A percentile compares a stretch with the other conserved stretches of the same genome.
phyloP scores from a whole-genome alignment of 2,329 filamentous ascomycete species.

The Aspergillus costaricaensis region DNA sequence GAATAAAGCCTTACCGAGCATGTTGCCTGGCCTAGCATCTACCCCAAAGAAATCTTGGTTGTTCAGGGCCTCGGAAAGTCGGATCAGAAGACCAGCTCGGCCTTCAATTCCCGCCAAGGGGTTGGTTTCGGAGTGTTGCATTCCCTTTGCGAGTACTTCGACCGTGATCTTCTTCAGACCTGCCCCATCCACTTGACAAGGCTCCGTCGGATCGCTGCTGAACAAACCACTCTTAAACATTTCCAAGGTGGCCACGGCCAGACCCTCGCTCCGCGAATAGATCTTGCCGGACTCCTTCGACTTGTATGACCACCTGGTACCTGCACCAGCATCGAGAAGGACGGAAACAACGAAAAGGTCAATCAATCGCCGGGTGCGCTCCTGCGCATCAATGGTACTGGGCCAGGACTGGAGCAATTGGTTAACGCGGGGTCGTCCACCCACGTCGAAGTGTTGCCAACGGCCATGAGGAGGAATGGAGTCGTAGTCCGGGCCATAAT shows the following conservation, averaged over 20 bases:
- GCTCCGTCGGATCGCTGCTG: slow-evolving; percentile 77
- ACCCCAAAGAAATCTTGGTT: slow-evolving; percentile 82
- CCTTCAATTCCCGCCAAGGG: slow-evolving; percentile 83
- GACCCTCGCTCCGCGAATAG: slow-evolving; percentile 83
- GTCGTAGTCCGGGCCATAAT: slow-evolving; percentile 68
- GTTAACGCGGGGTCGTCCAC: slow-evolving; percentile 55
- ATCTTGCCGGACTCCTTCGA: slow-evolving; percentile 81
- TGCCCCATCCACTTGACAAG: slow-evolving; percentile 84
- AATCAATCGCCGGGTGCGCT: slow-evolving; percentile 58
- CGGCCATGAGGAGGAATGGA: slow-evolving; percentile 80
- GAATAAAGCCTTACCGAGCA: slow-evolving; percentile 69
- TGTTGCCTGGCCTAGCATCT: slow-evolving; percentile 84
- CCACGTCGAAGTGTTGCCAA: slow-evolving; percentile 66
- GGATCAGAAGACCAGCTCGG: slow-evolving; percentile 74
- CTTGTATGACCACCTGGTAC: slow-evolving; percentile 88
- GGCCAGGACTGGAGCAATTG: slow-evolving; percentile 55
- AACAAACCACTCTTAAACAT: slow-evolving; percentile 95
- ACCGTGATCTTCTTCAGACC: slow-evolving; percentile 74
- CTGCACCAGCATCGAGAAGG: slow-evolving; percentile 72
- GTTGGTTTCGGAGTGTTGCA: slow-evolving; percentile 82
- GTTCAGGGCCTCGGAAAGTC: slow-evolving; percentile 73
- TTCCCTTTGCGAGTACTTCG: slow-evolving; percentile 72
- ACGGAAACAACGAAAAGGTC: slow-evolving; percentile 66
- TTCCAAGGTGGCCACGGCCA: slow-evolving; percentile 75
- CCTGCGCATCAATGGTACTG: slow-evolving; percentile 49